Evolutionary conservation across 1,139 yeast species (phyloP).

Genomic region (Wickerhamomyces sp.): DNA sequence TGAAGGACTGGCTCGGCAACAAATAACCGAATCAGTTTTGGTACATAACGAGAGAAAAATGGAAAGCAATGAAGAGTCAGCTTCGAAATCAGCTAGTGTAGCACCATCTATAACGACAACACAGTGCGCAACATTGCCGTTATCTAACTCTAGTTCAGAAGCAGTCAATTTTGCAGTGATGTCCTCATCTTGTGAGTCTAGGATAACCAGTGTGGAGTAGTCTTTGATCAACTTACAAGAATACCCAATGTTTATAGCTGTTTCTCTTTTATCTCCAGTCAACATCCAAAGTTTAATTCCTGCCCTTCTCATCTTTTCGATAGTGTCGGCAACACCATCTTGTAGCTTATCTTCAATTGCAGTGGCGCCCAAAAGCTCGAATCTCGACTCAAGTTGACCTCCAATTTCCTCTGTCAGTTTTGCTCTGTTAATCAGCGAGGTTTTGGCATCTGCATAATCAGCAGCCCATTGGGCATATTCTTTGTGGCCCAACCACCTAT

Average conservation of each 20-base stretch:
- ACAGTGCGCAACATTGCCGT: constrained; percentile 82
- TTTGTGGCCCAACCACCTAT: constrained; percentile 56
- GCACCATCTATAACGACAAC: constrained; percentile 93
- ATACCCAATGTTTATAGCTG: constrained; percentile 95
- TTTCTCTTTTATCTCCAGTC: constrained; percentile 96
- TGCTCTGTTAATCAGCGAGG: constrained; percentile 65
- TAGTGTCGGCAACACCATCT: constrained; percentile 92
- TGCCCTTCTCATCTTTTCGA: constrained; percentile 86
- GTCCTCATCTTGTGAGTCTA: constrained; percentile 56
- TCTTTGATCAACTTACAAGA: constrained; percentile 91
- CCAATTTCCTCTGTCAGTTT: constrained; percentile 69
- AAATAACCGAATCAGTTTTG: constrained; percentile 83
- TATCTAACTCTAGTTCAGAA: constrained; percentile 37
- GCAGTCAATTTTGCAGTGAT: constrained; percentile 39
- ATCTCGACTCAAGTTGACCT: constrained; percentile 56
- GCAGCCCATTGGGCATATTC: constrained; percentile 65
- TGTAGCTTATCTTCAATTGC: constrained; percentile 97
- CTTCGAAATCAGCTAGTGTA: constrained; percentile 68
- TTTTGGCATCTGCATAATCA: constrained; percentile 70
- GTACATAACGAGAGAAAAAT: constrained; percentile 81
- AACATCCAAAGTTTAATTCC: constrained; percentile 97
- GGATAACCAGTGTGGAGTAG: constrained; percentile 79
- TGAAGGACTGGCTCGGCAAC: constrained; percentile 96
- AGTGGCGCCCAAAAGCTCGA: constrained; percentile 82
- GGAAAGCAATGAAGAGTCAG: constrained; percentile 64